Evolutionary conservation across 2,329 filamentous ascomycete species (phyloP), one percentile per base, ranked within the genome.

Genomic region (Nemania bipapillata): DNA sequence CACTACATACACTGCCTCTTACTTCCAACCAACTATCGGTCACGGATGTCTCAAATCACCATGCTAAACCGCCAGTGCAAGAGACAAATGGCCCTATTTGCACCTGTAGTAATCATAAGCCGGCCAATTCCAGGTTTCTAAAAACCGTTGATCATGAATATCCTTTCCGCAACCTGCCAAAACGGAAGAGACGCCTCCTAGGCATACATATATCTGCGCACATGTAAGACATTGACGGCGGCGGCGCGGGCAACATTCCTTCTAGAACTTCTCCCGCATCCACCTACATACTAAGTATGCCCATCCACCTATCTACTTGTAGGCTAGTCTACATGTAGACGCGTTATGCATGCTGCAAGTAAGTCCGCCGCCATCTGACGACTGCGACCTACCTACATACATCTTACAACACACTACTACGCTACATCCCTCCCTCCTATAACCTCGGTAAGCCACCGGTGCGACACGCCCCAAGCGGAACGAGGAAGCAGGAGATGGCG

Each of bases 201-300:
- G n/a, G n/a, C n/a, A n/a, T n/a, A 32, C 30, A 32, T 32, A 4
- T 32, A 9, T 4, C 30, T 4, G 30, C 30, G 30, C 30, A 9
- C 30, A 9, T 9, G 30, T n/a, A n/a, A n/a, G n/a, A n/a, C n/a
- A n/a, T n/a, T n/a, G n/a, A n/a, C n/a, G n/a, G n/a, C n/a, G n/a
- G n/a, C n/a, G 40, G 40, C 40, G 40, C 12, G 40, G 12, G 40
- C 40, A 45, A 45, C 40, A 45, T 45, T 45, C 40, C 54, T 57
- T 57, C 54, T 57, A 45, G 54, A 57, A 45, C 54, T 28, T 45
- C 24, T 57, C 54, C 35, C 30, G 22, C 40, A 45, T n/a, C 40
- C 12, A n/a, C 40, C 40, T 45, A 45, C n/a, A n/a, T n/a, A n/a
- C n/a, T n/a, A n/a, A n/a, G n/a, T n/a, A n/a, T n/a, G n/a, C n/a